Base-by-base conservation (phyloP, 352 stramenopile species). In the Aphanomyces invadans region DNA sequence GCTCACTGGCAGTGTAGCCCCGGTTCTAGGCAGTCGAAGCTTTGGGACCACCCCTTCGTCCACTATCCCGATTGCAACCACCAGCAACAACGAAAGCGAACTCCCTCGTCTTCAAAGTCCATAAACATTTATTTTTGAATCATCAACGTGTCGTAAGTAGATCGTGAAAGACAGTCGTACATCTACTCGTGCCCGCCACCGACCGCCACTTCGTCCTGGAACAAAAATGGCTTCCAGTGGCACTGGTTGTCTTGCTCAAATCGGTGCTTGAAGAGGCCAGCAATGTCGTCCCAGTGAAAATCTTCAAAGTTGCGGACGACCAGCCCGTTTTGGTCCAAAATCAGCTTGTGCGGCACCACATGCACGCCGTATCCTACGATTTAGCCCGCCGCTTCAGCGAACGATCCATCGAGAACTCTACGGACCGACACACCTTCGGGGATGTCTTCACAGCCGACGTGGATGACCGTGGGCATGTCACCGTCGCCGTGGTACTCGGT, bases 271-370 rank as follows among this genome's bases (percentile, higher is more conserved):
- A 87, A 57, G 28, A 87, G 44, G 0, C 73, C 75, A 7, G 78
- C 78, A 53, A 87, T 71, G 63, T 86, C 76, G 46, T 86, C 79
- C 77, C 76, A 81, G 69, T 85, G 73, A 59, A 86, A 88, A 42
- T 81, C 73, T 15, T 84, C 76, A 10, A 73, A 73, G 17, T 80
- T 88, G 65, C 77, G 79, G 19, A 75, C 72, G 45, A 87, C 70
- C 32, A 85, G 62, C 17, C 75, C 67, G 0, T 83, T 55, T 9
- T 74, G 61, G 57, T 82, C 77, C 38, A 87, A 76, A 39, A 87
- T 69, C 28, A 77, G 25, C 48, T 74, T 80, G 63, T 85, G 78
- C 4, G 74, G 79, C 54, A 87, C 77, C 46, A 69, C 70, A 56
- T 76, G 66, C 28, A 87, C 71, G 2, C 70, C 76, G 56, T 86